phyloP scores from a whole-genome alignment of 1,139 yeast species.

The Scheffersomyces segobiensis region DNA sequence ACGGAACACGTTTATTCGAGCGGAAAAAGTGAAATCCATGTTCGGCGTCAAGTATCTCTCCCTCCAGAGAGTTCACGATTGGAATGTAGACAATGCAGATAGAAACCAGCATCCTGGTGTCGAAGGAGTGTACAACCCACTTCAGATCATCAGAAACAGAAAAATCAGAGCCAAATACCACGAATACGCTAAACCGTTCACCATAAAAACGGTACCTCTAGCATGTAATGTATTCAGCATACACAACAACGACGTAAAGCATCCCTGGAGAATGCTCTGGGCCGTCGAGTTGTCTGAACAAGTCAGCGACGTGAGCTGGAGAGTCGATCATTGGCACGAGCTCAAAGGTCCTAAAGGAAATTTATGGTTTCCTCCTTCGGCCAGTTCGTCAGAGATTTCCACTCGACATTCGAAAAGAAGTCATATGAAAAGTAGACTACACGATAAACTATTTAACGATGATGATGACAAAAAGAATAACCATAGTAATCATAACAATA shows the following conservation, averaged over 20 bases:
- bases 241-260: slow-evolving; percentile 29
- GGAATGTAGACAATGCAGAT: slow-evolving; percentile 10
- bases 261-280: slow-evolving; percentile 54
- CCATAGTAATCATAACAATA: slow-evolving; percentile 9
- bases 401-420: slow-evolving; percentile 1
- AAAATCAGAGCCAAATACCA: slow-evolving; percentile 48
- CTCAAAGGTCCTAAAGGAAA: slow-evolving; percentile 55
- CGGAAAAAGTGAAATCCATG: slow-evolving; percentile 53
- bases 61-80: slow-evolving; percentile 39
- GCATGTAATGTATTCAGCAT: slow-evolving; percentile 58
- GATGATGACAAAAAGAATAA: slow-evolving; percentile 4
- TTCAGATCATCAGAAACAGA: slow-evolving; percentile 76
- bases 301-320: slow-evolving; percentile 64
- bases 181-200: slow-evolving; percentile 37
- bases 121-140: slow-evolving; percentile 76
- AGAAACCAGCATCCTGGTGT: slow-evolving; percentile 42
- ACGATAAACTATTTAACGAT: slow-evolving; percentile 31
- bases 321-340: slow-evolving; percentile 64
- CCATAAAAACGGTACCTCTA: slow-evolving; percentile 41
- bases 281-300: slow-evolving; percentile 66
- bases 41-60: slow-evolving; percentile 53
- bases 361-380: slow-evolving; percentile 52
- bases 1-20: slow-evolving; percentile 47
- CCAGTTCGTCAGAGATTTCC: slow-evolving; percentile 1
- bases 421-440: slow-evolving; percentile 18